Conservation (phyloP, 2,329 filamentous ascomycete genomes). For the Phoma sp. region DNA sequence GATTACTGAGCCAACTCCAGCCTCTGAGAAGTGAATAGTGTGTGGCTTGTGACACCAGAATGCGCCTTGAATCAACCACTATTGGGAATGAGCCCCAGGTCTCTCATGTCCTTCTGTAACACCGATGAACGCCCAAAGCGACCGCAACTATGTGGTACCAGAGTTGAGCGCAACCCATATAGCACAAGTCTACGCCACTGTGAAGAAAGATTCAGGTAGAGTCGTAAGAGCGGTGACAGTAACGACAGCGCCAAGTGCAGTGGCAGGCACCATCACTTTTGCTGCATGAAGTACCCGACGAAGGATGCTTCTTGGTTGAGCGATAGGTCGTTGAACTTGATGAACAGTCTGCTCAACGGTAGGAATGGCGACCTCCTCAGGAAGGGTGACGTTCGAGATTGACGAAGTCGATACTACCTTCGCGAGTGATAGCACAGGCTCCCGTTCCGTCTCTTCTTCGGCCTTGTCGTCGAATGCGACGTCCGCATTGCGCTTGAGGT, state of each 20-base stretch:
- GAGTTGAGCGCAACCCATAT: not conserved
- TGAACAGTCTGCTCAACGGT: slow-evolving; percentile 1
- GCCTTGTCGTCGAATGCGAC: slow-evolving; percentile 6
- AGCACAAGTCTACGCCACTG: slow-evolving; percentile 1
- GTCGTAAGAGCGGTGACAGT: slow-evolving; percentile 28
- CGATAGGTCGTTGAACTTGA: slow-evolving; percentile 6
- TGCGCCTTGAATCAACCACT: not conserved
- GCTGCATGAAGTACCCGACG: slow-evolving; percentile 21
- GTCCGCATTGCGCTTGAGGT: slow-evolving; percentile 43
- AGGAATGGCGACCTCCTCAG: not conserved
- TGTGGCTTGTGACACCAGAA: not conserved
- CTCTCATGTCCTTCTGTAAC: not conserved
- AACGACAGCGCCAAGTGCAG: slow-evolving; percentile 22
- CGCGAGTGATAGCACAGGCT: slow-evolving; percentile 16
- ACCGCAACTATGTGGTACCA: not conserved
- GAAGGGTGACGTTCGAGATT: not conserved
- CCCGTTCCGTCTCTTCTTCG: not conserved
- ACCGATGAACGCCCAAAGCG: slow-evolving; percentile 1
- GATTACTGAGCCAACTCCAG: not conserved
- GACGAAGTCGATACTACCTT: not conserved
- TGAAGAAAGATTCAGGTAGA: slow-evolving; percentile 32
- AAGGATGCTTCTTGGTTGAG: slow-evolving; percentile 24
- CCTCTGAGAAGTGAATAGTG: not conserved
- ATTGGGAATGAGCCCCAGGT: not conserved
- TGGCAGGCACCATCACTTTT: slow-evolving; percentile 21